phyloP scores from a whole-genome alignment of 805 yeast species.

The Wickerhamiella sergipiensis region DNA sequence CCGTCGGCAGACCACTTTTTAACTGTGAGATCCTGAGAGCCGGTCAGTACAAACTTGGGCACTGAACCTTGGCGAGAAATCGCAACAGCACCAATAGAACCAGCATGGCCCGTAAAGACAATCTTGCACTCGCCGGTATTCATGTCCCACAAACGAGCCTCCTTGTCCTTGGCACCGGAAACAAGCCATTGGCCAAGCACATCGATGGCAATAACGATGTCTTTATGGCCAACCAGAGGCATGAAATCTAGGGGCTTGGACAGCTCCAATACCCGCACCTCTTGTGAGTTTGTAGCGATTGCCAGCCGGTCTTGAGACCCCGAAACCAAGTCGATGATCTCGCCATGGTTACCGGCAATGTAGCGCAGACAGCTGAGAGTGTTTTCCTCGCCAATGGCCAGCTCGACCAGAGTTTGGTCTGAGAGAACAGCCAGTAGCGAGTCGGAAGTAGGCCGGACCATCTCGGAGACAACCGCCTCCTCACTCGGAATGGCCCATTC shows the following conservation, averaged over 20 bases:
- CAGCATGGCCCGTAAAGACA: slow-evolving; percentile 72
- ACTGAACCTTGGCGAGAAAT: slow-evolving; percentile 36
- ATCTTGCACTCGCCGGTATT: slow-evolving; percentile 36
- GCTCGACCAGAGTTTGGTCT: slow-evolving; percentile 65
- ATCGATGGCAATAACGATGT: slow-evolving; percentile 70
- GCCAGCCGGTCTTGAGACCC: slow-evolving; percentile 61
- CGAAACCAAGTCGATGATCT: slow-evolving; percentile 76
- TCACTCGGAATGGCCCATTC: slow-evolving; percentile 11
- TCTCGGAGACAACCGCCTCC: slow-evolving; percentile 11
- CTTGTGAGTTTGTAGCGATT: slow-evolving; percentile 87
- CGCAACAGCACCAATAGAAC: slow-evolving; percentile 71
- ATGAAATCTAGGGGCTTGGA: slow-evolving; percentile 27
- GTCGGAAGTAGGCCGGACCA: slow-evolving; percentile 2
- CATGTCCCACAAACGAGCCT: slow-evolving; percentile 71
- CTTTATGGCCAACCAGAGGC: slow-evolving; percentile 69
- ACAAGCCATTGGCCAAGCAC: slow-evolving; percentile 80
- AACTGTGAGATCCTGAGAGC: slow-evolving; percentile 70
- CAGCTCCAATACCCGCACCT: slow-evolving; percentile 54
- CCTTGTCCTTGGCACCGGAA: slow-evolving; percentile 81
- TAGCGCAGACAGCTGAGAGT: background rate
- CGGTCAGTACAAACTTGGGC: slow-evolving; percentile 70
- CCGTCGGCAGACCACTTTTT: slow-evolving; percentile 61
- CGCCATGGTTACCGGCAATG: slow-evolving; percentile 90
- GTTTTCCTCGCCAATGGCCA: background rate
- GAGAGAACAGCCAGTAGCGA: slow-evolving; percentile 31